These are phyloP conservation scores for Triangularia verruculosa DNA, from an alignment of 2,329 filamentous ascomycete genomes.

Conservation along the genomic window DNA sequence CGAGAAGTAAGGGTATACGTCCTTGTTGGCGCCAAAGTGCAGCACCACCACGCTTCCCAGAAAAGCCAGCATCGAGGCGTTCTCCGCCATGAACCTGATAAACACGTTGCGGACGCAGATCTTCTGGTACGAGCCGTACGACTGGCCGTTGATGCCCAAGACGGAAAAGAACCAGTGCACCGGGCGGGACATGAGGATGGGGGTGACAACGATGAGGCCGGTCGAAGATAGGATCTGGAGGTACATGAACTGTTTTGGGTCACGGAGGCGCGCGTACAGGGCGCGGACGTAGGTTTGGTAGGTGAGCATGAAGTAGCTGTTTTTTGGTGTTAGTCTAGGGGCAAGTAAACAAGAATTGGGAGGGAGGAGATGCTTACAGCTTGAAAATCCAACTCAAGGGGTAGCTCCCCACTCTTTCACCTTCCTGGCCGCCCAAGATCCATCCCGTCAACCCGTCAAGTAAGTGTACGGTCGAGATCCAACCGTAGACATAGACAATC, in stretches of 20 bases:
- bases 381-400: conserved; percentile 71
- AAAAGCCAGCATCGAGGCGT: conserved; percentile 66
- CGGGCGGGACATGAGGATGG: conserved; percentile 59
- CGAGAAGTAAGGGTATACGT: conserved; percentile 68
- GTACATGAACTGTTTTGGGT: conserved; percentile 61
- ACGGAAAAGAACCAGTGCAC: conserved; percentile 55
- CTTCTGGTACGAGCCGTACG: conserved; percentile 63
- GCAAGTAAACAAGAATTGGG: neutral
- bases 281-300: conserved; percentile 71
- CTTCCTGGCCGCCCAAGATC: conserved; percentile 64
- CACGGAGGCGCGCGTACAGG: conserved; percentile 64
- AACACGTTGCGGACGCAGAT: conserved; percentile 65
- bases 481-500: conserved; percentile 67
- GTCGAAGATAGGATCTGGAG: conserved; percentile 64
- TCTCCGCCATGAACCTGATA: conserved; percentile 64
- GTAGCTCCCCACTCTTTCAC: conserved; percentile 65
- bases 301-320: conserved; percentile 63
- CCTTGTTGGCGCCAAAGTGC: conserved; percentile 64
- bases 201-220: conserved; percentile 60
- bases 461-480: conserved; percentile 64
- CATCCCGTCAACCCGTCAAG: conserved; percentile 64
- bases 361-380: conserved; percentile 45
- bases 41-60: conserved; percentile 63
- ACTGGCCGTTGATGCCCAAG: conserved; percentile 55
- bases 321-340: conserved; percentile 3